Conservation (phyloP, 331 rosid genomes). For the Spiraea crenata region DNA sequence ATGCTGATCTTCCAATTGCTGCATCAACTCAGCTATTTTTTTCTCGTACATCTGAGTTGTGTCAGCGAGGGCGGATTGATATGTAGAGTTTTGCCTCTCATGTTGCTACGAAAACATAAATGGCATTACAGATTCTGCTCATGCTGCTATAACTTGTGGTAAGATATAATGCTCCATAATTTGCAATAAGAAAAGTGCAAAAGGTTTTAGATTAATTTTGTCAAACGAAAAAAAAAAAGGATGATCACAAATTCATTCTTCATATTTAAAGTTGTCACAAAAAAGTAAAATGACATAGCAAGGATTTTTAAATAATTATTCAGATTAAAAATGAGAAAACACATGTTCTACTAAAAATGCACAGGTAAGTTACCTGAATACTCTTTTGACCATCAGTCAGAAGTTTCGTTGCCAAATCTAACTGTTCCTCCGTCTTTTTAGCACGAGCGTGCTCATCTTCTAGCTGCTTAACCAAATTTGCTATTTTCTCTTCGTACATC, state of each 20-base stretch:
- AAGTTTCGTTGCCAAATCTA: constrained; percentile 32
- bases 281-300: background rate
- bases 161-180: background rate
- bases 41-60: constrained; percentile 51
- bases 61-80: constrained; percentile 42
- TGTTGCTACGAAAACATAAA: constrained; percentile 31
- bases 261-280: background rate
- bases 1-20: constrained; percentile 46
- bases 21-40: constrained; percentile 39
- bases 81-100: constrained; percentile 41
- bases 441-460: constrained; percentile 40
- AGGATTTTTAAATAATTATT: constrained; percentile 4
- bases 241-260: background rate
- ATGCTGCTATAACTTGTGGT: background rate
- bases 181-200: background rate
- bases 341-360: background rate
- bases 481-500: constrained; percentile 62
- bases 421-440: constrained; percentile 36
- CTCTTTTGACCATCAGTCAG: constrained; percentile 42
- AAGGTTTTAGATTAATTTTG: background rate
- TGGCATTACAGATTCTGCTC: constrained; percentile 5
- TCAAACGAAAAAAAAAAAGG: background rate
- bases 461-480: constrained; percentile 43
- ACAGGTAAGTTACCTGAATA: constrained; percentile 38
- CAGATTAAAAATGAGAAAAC: background rate